Evolutionary conservation across 345 rosid genomes (phyloP).

Genomic region (Syzygium grande): DNA sequence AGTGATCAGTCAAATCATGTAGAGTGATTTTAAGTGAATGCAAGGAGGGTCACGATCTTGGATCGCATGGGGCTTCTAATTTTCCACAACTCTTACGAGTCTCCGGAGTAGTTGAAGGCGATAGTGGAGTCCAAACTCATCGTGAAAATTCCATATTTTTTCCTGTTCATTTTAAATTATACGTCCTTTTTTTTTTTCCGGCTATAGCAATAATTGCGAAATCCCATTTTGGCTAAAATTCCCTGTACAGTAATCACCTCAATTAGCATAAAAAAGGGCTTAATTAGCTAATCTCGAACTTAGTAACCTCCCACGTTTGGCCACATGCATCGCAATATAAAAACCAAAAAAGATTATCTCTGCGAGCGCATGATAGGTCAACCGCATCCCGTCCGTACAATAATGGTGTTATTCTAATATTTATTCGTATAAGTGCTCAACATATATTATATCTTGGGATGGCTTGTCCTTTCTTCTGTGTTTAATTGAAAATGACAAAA

Average conservation of each 20-base stretch:
- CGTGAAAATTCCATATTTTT: background rate
- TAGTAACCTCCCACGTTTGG: background rate
- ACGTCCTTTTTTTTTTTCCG: background rate
- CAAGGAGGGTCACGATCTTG: background rate
- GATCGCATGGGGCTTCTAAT: background rate
- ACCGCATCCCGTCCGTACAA: background rate
- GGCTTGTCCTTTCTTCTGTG: background rate
- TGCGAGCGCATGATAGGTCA: background rate
- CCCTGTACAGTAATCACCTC: background rate
- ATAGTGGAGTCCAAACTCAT: background rate
- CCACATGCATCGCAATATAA: background rate
- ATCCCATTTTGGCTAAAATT: background rate
- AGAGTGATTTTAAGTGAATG: background rate
- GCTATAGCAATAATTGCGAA: background rate
- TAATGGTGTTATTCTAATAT: background rate
- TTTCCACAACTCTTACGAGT: background rate
- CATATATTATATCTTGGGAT: background rate
- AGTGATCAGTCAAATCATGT: background rate
- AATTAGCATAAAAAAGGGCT: background rate
- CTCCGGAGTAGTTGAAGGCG: background rate
- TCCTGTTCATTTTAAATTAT: background rate
- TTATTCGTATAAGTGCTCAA: background rate
- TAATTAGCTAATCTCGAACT: background rate
- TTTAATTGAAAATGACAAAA: background rate
- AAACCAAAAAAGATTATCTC: background rate